phyloP scores from a whole-genome alignment of 768 basidiomycete species.

The Tephrocybe sp. region DNA sequence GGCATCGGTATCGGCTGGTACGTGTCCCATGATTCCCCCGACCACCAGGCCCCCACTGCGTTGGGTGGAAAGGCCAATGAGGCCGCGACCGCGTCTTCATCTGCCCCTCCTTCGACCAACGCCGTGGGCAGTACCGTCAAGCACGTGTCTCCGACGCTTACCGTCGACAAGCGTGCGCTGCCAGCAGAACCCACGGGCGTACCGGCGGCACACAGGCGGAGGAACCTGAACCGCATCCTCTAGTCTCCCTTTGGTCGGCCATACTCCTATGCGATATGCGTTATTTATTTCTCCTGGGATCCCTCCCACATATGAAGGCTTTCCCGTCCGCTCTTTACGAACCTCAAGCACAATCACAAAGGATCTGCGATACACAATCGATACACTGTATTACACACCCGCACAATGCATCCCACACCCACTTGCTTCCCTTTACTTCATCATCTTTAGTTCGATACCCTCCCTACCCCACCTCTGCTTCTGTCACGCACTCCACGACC shows the following conservation, averaged over 20 bases:
- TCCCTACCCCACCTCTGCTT: neutral
- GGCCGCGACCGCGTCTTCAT: slow-evolving; percentile 20
- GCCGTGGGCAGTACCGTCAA: slow-evolving; percentile 18
- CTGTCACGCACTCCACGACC: neutral
- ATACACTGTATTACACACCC: slow-evolving; percentile 2
- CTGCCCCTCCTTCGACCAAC: slow-evolving; percentile 15
- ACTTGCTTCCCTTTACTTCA: neutral
- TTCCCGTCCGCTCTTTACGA: slow-evolving; percentile 12
- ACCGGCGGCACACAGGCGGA: slow-evolving; percentile 7
- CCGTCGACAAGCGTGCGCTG: slow-evolving; percentile 38
- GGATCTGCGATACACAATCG: too few species aligned
- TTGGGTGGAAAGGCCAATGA: slow-evolving; percentile 65
- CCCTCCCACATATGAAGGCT: neutral
- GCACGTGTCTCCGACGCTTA: slow-evolving; percentile 63
- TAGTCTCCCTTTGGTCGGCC: neutral
- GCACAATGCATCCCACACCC: neutral
- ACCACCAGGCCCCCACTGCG: slow-evolving; percentile 54
- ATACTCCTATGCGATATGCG: neutral
- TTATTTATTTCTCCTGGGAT: slow-evolving; percentile 2
- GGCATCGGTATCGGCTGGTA: slow-evolving; percentile 64
- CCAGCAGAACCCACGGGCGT: neutral
- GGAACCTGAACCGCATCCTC: slow-evolving; percentile 1
- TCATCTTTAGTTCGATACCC: slow-evolving; percentile 2
- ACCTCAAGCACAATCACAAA: neutral
- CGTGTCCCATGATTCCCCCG: slow-evolving; percentile 48